A percentile compares a stretch with the other conserved stretches of the same genome.
Evolutionary conservation across 2,329 filamentous ascomycete species (phyloP).

Genomic region (Penicillium freii): DNA sequence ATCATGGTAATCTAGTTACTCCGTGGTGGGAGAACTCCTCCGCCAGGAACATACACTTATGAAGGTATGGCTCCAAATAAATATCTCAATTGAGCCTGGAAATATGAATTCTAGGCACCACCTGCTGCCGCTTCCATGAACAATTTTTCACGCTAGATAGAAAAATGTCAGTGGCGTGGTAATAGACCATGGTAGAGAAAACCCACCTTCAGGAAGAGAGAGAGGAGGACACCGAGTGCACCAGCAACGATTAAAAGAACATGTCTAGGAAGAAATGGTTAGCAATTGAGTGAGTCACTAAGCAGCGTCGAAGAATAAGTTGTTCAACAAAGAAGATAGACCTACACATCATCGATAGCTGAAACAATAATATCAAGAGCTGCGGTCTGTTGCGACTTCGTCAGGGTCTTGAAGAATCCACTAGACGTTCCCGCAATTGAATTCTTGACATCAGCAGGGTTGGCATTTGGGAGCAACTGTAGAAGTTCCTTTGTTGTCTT

Average conservation of each 20-base stretch:
- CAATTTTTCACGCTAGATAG: neutral
- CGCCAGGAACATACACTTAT: neutral
- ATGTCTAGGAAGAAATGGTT: neutral
- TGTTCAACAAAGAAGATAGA: neutral
- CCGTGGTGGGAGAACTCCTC: too few species aligned
- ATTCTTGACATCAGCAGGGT: neutral
- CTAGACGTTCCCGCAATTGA: neutral
- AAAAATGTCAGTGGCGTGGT: neutral
- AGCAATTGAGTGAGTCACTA: neutral
- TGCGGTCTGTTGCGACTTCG: neutral
- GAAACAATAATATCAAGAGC: neutral
- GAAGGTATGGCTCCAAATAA: neutral
- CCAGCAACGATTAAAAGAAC: neutral
- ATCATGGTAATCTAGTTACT: too few species aligned
- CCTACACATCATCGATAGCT: neutral
- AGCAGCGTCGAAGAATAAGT: neutral
- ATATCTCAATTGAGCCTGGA: neutral
- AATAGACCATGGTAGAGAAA: neutral
- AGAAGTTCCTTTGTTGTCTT: neutral
- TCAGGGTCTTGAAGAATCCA: neutral
- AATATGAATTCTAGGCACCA: neutral
- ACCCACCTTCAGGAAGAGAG: neutral
- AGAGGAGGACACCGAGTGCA: neutral
- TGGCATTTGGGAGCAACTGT: neutral
- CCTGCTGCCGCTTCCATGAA: neutral